A percentile compares a stretch with the other conserved stretches of the same genome.
phyloP scores from a whole-genome alignment of 1,284 basidiomycete species.

The Austroboletus novae-zelandiae region DNA sequence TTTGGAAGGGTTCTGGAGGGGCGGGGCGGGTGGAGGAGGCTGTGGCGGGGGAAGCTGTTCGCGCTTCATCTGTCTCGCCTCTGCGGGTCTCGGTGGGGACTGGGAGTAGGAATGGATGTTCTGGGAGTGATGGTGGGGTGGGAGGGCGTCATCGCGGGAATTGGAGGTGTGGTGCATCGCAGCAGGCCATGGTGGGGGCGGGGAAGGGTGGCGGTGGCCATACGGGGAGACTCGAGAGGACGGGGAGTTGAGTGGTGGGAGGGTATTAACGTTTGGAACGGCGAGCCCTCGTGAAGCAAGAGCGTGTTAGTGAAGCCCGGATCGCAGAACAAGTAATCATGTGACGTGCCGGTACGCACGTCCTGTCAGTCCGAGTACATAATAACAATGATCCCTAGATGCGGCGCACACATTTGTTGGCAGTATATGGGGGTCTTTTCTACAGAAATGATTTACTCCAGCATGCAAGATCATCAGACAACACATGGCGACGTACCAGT shows the following conservation, averaged over 20 bases:
- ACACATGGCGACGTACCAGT: conserved; percentile 21
- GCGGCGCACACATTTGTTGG: conserved; percentile 57
- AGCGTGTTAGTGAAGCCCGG: conserved; percentile 46
- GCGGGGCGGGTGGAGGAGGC: conserved; percentile 15
- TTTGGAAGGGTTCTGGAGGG: conserved; percentile 18
- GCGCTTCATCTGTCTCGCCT: conserved; percentile 31
- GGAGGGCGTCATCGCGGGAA: conserved; percentile 38
- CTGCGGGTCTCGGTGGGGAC: conserved; percentile 11
- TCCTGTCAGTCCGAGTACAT: background rate
- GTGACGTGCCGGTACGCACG: conserved; percentile 39
- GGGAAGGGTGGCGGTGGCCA: conserved; percentile 22
- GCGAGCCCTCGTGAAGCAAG: conserved; percentile 39
- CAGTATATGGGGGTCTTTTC: conserved; percentile 40
- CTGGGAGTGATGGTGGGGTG: conserved; percentile 19
- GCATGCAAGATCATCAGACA: conserved; percentile 51
- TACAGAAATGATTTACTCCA: conserved; percentile 42
- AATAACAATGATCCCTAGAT: conserved; percentile 25
- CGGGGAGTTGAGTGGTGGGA: conserved; percentile 33
- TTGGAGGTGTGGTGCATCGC: conserved; percentile 35
- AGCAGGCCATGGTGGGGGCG: conserved; percentile 22
- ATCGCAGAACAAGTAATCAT: conserved; percentile 44
- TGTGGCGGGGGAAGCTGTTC: conserved; percentile 25
- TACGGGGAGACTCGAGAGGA: conserved; percentile 26
- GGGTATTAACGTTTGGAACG: conserved; percentile 37
- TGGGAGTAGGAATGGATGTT: conserved; percentile 20